These are phyloP conservation scores for Eimeria brunetti DNA, from an alignment of 169 alveolate genomes.

Conservation along the genomic window DNA sequence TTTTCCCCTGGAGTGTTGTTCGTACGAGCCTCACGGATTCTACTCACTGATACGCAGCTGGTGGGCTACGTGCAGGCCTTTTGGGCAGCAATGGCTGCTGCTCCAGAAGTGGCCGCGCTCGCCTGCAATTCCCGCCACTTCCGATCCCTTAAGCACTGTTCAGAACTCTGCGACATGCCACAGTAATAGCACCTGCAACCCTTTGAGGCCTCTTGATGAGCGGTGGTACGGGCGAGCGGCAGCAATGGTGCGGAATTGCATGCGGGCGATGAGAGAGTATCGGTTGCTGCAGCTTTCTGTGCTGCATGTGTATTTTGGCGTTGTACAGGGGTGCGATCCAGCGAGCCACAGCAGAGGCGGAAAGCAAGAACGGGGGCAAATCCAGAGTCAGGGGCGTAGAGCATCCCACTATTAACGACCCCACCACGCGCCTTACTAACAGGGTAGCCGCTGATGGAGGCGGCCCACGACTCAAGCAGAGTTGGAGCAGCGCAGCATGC, in stretches of 20 bases:
- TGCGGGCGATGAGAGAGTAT: not conserved
- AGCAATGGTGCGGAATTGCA: not conserved
- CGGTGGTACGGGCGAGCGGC: not conserved
- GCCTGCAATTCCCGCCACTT: not conserved
- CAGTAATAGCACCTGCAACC: not conserved
- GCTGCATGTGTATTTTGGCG: not conserved
- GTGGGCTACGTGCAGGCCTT: not conserved
- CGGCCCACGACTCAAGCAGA: conserved; percentile 58
- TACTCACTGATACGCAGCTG: not conserved
- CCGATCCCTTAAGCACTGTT: not conserved
- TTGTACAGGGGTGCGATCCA: not conserved
- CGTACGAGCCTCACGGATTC: not conserved
- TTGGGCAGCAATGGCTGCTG: not conserved
- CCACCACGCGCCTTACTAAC: not conserved
- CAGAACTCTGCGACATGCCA: not conserved
- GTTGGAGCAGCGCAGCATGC: conserved; percentile 70
- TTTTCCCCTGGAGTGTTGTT: not conserved
- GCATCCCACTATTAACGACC: not conserved
- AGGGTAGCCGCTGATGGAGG: conserved; percentile 72
- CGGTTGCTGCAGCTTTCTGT: not conserved
- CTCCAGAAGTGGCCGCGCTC: not conserved
- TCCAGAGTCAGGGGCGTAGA: not conserved
- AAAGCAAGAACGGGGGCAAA: not conserved
- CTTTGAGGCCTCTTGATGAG: not conserved
- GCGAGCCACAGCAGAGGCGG: not conserved